These are phyloP conservation scores for Boletus bicolor DNA, from an alignment of 768 basidiomycete species.

Conservation along the genomic window DNA sequence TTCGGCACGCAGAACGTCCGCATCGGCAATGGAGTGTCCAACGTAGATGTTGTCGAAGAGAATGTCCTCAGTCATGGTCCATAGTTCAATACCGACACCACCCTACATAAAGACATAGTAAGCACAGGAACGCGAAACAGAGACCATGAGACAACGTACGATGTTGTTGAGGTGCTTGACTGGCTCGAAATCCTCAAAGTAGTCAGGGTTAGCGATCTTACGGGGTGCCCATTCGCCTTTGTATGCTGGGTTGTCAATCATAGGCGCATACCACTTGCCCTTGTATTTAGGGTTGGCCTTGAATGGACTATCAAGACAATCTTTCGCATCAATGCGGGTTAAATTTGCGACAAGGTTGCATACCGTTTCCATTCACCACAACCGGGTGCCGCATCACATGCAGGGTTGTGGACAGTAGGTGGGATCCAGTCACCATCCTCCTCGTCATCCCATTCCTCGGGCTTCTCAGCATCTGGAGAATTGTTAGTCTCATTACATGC, in stretches of 20 bases:
- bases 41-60: conserved; percentile 93
- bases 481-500: not conserved
- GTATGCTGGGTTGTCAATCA: conserved; percentile 97
- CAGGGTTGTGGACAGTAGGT: conserved; percentile 85
- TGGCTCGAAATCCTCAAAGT: conserved; percentile 84
- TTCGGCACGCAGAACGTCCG: conserved; percentile 76
- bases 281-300: conserved; percentile 94
- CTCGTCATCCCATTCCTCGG: conserved; percentile 99
- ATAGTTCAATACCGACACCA: conserved; percentile 96
- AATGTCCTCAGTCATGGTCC: conserved; percentile 98
- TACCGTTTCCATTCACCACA: conserved; percentile 94
- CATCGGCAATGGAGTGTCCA: conserved; percentile 85
- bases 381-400: conserved; percentile 84
- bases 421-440: conserved; percentile 99
- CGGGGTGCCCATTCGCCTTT: conserved; percentile 92
- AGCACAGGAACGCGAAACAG: not conserved
- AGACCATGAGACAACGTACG: conserved; percentile 40
- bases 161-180: conserved; percentile 84
- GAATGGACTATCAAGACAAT: conserved; percentile 50
- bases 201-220: conserved; percentile 87
- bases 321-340: not conserved
- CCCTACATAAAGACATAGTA: conserved; percentile 44
- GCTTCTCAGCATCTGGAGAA: conserved; percentile 75
- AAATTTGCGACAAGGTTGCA: not conserved
- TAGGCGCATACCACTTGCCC: conserved; percentile 95